phyloP scores from a whole-genome alignment of 2,329 filamentous ascomycete species.

The Aspergillus neotritici region DNA sequence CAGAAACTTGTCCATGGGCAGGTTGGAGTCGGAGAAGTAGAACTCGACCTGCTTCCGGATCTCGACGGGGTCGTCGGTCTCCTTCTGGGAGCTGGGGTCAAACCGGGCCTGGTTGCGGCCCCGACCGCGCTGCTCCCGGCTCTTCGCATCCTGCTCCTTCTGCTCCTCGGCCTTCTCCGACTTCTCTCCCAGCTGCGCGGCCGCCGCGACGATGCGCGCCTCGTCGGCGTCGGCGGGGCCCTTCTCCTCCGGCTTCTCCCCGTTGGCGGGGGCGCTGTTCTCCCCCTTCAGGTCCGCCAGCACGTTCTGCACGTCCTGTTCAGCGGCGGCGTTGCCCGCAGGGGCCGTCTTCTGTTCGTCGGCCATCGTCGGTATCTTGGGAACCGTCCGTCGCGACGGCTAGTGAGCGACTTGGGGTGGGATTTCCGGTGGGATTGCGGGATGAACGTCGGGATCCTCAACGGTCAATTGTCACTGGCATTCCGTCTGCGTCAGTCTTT shows the following conservation, averaged over 20 bases:
- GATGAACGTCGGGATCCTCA: neutral
- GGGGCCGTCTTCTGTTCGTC: constrained; percentile 33
- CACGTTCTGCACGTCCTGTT: constrained; percentile 43
- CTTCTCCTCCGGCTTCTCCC: constrained; percentile 18
- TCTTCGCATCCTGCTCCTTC: constrained; percentile 18
- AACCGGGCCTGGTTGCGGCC: constrained; percentile 60
- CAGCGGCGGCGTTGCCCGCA: constrained; percentile 37
- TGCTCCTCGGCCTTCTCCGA: constrained; percentile 34
- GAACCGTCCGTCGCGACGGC: too few relatives aligned
- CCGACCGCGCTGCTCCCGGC: constrained; percentile 23
- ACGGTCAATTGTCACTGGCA: too few relatives aligned
- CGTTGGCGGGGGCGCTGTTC: constrained; percentile 12
- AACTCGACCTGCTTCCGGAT: constrained; percentile 94
- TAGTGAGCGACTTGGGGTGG: too few relatives aligned
- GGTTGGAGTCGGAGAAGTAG: constrained; percentile 89
- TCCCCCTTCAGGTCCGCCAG: constrained; percentile 42
- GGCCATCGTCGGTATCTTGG: constrained; percentile 23
- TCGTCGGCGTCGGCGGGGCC: constrained; percentile 30
- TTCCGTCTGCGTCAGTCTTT: too few relatives aligned
- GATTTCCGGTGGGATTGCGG: constrained; percentile 1
- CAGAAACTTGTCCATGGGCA: constrained; percentile 82
- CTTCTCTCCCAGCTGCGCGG: constrained; percentile 34
- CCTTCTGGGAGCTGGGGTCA: constrained; percentile 60
- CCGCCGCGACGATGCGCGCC: constrained; percentile 34
- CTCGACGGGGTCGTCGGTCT: constrained; percentile 69